phyloP scores from a whole-genome alignment of 192 early-diverging fungal genomes.

The Lobulomyces angularis region DNA sequence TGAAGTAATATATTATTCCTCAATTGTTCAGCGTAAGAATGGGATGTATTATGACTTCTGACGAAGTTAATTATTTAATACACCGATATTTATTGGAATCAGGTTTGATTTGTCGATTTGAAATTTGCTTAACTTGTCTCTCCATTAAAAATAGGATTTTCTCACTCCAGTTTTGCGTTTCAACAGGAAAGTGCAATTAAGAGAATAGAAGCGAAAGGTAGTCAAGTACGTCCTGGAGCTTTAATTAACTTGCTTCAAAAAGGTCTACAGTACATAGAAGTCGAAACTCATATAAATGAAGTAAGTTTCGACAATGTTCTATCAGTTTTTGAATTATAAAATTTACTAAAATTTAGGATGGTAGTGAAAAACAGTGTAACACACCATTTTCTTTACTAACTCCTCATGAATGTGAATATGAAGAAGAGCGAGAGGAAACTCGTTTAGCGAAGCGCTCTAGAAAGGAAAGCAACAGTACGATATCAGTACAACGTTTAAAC shows the following conservation, averaged over 20 bases:
- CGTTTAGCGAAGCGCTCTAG: background rate
- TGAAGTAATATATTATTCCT: too few relatives aligned
- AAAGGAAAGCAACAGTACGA: background rate
- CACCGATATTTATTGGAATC: slow-evolving; percentile 80
- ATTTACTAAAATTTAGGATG: slow-evolving; percentile 61
- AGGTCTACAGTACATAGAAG: slow-evolving; percentile 78
- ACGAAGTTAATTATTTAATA: slow-evolving; percentile 80
- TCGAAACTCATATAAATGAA: slow-evolving; percentile 77
- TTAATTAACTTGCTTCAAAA: slow-evolving; percentile 82
- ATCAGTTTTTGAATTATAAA: background rate
- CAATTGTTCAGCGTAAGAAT: too few relatives aligned
- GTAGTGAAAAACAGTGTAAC: slow-evolving; percentile 56
- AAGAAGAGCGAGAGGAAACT: background rate
- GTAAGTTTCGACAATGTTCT: slow-evolving; percentile 15
- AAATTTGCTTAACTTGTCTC: too few relatives aligned
- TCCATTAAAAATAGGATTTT: slow-evolving; percentile 55
- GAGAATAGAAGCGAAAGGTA: slow-evolving; percentile 32
- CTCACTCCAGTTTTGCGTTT: slow-evolving; percentile 75
- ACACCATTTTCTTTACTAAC: slow-evolving; percentile 57
- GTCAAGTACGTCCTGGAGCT: slow-evolving; percentile 63
- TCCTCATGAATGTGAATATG: slow-evolving; percentile 50
- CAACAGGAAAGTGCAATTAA: slow-evolving; percentile 71
- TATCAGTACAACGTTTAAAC: background rate
- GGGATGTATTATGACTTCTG: slow-evolving; percentile 69
- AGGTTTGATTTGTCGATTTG: slow-evolving; percentile 28